phyloP scores from a whole-genome alignment of 1,139 yeast genomes.

The Yamadazyma diospyri region DNA sequence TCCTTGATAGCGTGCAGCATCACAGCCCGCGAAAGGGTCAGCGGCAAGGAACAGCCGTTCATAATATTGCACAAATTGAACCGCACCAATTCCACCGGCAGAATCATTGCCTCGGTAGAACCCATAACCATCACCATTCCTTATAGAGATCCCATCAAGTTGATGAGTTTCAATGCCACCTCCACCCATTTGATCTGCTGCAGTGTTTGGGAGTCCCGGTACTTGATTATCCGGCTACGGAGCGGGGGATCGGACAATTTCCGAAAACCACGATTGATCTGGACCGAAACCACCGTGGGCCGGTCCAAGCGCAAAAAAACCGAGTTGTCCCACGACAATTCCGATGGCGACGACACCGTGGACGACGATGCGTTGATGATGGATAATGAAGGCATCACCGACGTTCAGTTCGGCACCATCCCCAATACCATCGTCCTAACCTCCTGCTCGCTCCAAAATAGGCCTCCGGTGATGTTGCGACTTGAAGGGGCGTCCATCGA shows the following conservation, averaged over 20 bases:
- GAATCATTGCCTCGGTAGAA: conserved; percentile 33
- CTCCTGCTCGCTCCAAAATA: conserved; percentile 33
- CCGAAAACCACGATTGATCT: conserved; percentile 59
- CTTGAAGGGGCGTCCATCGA: conserved; percentile 38
- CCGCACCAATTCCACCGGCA: conserved; percentile 16
- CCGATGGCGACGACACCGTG: conserved; percentile 18
- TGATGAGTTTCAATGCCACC: conserved; percentile 66
- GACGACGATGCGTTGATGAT: conserved; percentile 40
- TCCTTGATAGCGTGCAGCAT: conserved; percentile 74
- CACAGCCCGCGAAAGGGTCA: conserved; percentile 69
- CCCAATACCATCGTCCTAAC: conserved; percentile 37
- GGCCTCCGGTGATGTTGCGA: conserved; percentile 34
- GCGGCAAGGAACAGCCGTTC: conserved; percentile 77
- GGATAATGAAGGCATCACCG: conserved; percentile 88
- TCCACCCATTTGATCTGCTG: conserved; percentile 73
- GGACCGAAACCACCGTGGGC: conserved; percentile 30
- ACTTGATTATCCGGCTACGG: conserved; percentile 68
- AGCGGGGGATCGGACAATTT: conserved; percentile 29
- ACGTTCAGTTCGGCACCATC: conserved; percentile 54
- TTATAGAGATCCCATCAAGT: conserved; percentile 77
- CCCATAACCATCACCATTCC: conserved; percentile 80
- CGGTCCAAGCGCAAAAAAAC: conserved; percentile 17
- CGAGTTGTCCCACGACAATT: conserved; percentile 15
- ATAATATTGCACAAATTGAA: conserved; percentile 59
- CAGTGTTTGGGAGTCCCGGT: conserved; percentile 80